Percentiles rank a stretch among this genome's conserved stretches.
These are phyloP conservation scores for Suhomyces pyralidae DNA, from an alignment of 805 yeast genomes.

Conservation along the genomic window DNA sequence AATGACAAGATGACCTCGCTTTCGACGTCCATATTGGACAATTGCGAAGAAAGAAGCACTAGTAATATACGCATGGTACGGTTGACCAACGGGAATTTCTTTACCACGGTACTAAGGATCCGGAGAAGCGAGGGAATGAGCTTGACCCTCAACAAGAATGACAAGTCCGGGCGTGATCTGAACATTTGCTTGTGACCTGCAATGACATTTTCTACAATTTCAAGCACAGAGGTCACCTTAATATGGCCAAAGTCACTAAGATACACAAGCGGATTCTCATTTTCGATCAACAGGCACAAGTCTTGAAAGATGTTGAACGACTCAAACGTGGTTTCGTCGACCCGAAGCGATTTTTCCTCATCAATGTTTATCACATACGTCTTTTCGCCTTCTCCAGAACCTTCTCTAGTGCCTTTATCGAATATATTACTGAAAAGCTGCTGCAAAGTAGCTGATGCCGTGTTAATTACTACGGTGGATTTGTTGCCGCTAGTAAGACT, in stretches of 20 bases:
- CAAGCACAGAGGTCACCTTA: constrained; percentile 68
- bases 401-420: constrained; percentile 36
- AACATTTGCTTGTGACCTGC: constrained; percentile 60
- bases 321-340: constrained; percentile 60
- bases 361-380: constrained; percentile 35
- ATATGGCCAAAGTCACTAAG: constrained; percentile 48
- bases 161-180: constrained; percentile 58
- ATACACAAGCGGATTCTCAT: constrained; percentile 53
- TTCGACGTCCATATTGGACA: constrained; percentile 65
- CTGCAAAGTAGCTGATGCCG: constrained; percentile 91
- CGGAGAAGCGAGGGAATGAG: constrained; percentile 76
- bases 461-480: constrained; percentile 74
- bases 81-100: constrained; percentile 66
- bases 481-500: constrained; percentile 66
- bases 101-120: constrained; percentile 49
- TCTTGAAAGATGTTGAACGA: constrained; percentile 69
- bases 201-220: constrained; percentile 75
- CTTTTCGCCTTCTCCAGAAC: neutral
- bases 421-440: constrained; percentile 77
- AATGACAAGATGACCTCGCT: constrained; percentile 77
- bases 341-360: constrained; percentile 38
- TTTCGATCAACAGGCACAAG: constrained; percentile 64
- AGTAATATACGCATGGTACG: constrained; percentile 72
- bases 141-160: constrained; percentile 59
- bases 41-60: constrained; percentile 55